A percentile compares a stretch with the other conserved stretches of the same genome.
These are phyloP conservation scores for Auriscalpium microsporum DNA, from an alignment of 768 basidiomycete species.

Conservation along the genomic window DNA sequence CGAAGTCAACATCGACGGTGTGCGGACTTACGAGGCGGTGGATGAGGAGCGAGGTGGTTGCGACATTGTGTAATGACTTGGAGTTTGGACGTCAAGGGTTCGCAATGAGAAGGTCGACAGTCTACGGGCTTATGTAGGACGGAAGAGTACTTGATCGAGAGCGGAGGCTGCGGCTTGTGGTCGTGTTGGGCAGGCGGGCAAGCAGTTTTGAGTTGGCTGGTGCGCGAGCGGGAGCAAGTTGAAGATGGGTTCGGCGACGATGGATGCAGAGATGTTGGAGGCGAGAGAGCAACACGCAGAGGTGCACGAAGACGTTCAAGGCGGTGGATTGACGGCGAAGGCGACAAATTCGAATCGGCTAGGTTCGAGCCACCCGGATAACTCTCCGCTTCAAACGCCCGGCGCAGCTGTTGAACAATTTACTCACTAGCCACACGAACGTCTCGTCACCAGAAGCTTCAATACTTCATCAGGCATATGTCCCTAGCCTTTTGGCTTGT, in stretches of 20 bases:
- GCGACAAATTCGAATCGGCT: not conserved
- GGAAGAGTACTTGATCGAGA: not conserved
- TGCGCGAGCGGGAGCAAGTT: no score
- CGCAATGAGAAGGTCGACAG: not conserved
- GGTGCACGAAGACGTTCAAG: not conserved
- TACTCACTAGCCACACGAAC: no score
- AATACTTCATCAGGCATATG: no score
- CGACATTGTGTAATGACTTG: constrained; percentile 6
- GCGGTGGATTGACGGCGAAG: not conserved
- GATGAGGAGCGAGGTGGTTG: constrained; percentile 16
- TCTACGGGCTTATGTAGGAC: no score
- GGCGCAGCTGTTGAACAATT: no score
- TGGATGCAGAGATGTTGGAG: not conserved
- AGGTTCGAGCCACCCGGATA: not conserved
- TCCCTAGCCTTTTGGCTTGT: no score
- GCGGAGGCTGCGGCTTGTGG: not conserved
- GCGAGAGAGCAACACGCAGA: not conserved
- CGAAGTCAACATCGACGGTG: not conserved
- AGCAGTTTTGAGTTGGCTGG: no score
- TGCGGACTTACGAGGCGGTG: constrained; percentile 11
- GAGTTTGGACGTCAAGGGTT: not conserved
- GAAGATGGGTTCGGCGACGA: no score
- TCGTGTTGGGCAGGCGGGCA: no score
- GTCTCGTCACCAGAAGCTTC: no score
- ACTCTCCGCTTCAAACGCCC: constrained; percentile 19